Evolutionary conservation across 306 rosid genomes (phyloP).

Genomic region (Morella rubra): DNA sequence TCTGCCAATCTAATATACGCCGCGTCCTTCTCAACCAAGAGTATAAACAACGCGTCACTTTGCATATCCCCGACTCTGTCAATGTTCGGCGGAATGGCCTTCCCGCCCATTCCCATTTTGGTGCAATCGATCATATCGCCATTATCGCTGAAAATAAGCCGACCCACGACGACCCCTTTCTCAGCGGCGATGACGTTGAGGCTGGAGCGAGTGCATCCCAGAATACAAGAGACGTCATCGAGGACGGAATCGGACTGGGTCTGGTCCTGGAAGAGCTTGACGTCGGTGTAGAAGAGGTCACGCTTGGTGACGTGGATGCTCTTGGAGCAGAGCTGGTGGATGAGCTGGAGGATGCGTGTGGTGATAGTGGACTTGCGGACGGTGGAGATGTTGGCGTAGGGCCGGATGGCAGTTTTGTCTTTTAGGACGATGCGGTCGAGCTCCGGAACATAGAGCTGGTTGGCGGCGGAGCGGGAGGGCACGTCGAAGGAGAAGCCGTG

Average conservation of each 20-base stretch:
- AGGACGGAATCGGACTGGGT: conserved; percentile 78
- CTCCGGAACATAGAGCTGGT: conserved; percentile 82
- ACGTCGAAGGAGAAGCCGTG: conserved; percentile 79
- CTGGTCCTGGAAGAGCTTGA: conserved; percentile 90
- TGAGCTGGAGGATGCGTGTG: conserved; percentile 71
- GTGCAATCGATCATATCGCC: conserved; percentile 96
- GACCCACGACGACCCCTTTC: conserved; percentile 89
- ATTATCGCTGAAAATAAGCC: conserved; percentile 84
- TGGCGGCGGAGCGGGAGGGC: conserved; percentile 82
- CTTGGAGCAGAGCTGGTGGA: conserved; percentile 77
- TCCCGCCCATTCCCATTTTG: conserved; percentile 97
- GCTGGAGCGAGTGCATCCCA: conserved; percentile 87
- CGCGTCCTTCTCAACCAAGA: conserved; percentile 92
- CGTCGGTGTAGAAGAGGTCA: conserved; percentile 90
- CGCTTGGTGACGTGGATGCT: conserved; percentile 91
- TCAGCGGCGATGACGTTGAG: conserved; percentile 86
- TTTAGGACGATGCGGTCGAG: conserved; percentile 83
- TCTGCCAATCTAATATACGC: conserved; percentile 90
- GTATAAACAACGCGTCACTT: conserved; percentile 82
- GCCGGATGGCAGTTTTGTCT: conserved; percentile 70
- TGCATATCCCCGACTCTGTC: conserved; percentile 90
- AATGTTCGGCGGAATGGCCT: conserved; percentile 87
- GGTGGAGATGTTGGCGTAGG: conserved; percentile 72
- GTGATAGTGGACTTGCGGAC: conserved; percentile 76
- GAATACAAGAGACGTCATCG: conserved; percentile 82